These are phyloP conservation scores for Serendipita sp. DNA, from an alignment of 768 basidiomycete species.

Conservation along the genomic window DNA sequence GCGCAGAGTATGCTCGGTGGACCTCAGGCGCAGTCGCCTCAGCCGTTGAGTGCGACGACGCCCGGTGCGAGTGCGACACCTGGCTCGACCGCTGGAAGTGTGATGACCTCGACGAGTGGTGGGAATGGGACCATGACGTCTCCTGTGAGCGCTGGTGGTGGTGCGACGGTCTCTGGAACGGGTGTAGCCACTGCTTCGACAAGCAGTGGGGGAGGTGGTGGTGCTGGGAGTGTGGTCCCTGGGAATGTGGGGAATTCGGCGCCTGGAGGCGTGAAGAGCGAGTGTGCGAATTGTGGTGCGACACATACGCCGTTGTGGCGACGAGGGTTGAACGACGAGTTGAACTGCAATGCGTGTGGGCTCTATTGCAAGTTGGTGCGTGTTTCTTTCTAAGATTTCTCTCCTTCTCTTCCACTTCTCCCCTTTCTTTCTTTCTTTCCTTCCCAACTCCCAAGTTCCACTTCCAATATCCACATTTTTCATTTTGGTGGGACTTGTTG, in stretches of 20 bases:
- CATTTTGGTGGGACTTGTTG: too few relatives aligned
- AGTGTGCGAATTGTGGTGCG: conserved; percentile 78
- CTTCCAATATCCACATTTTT: conserved; percentile 12
- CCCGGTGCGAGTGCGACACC: not conserved
- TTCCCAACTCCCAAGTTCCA: conserved; percentile 1
- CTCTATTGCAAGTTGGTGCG: conserved; percentile 72
- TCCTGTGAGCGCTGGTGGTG: too few relatives aligned
- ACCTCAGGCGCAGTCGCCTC: not conserved
- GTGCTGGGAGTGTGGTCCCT: not conserved
- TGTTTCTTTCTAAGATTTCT: conserved; percentile 15
- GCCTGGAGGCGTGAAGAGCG: conserved; percentile 53
- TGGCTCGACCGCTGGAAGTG: not conserved
- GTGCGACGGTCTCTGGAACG: not conserved
- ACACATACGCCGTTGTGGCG: conserved; percentile 83
- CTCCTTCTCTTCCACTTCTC: not conserved
- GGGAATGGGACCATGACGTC: too few relatives aligned
- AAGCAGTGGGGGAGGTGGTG: not conserved
- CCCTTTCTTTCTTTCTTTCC: not conserved
- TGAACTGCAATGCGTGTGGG: conserved; percentile 83
- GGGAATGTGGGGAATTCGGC: conserved; percentile 24
- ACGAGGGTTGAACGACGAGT: conserved; percentile 70
- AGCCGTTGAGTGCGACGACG: not conserved
- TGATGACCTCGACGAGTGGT: not conserved
- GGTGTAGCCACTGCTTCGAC: not conserved
- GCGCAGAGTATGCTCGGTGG: not conserved